Percentiles rank a stretch among this genome's conserved stretches.
Evolutionary conservation across 139 green algal genomes (phyloP).

Genomic region (Astrephomene gubernaculifera): DNA sequence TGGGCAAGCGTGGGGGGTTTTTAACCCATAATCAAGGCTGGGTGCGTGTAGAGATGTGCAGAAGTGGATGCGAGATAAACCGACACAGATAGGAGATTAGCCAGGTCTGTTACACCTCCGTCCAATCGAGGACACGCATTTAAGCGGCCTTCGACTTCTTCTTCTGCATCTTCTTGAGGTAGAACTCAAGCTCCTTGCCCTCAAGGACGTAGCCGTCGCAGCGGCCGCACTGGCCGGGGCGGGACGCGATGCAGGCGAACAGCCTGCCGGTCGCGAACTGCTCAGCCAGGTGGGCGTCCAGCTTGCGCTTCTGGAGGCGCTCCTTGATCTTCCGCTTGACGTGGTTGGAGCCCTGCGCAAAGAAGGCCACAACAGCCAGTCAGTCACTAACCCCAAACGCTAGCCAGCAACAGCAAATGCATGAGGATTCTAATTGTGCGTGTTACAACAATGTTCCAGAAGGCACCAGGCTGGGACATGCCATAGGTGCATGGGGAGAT

Average conservation of each 20-base stretch:
- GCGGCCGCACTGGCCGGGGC: slow-evolving; percentile 79
- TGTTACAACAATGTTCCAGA: too few relatives aligned
- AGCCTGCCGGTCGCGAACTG: slow-evolving; percentile 94
- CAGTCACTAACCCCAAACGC: not conserved
- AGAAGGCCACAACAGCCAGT: not conserved
- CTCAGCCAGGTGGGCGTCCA: slow-evolving; percentile 89
- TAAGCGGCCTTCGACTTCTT: slow-evolving; percentile 80
- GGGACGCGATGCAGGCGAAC: slow-evolving; percentile 82
- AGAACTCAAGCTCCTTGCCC: slow-evolving; percentile 95
- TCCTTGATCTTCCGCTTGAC: slow-evolving; percentile 90
- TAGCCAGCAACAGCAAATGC: too few relatives aligned
- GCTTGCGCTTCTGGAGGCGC: slow-evolving; percentile 70
- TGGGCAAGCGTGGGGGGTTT: too few relatives aligned
- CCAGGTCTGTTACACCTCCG: slow-evolving; percentile 18
- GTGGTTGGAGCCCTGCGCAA: slow-evolving; percentile 81
- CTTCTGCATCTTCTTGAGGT: slow-evolving; percentile 93
- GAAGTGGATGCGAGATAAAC: too few relatives aligned
- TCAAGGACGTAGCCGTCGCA: slow-evolving; percentile 93
- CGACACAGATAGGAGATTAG: too few relatives aligned
- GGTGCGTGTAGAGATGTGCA: too few relatives aligned
- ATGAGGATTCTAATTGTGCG: too few relatives aligned
- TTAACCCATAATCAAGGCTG: too few relatives aligned
- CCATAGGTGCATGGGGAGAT: too few relatives aligned
- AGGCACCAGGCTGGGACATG: too few relatives aligned
- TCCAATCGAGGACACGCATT: not conserved